Evolutionary conservation across 148 eudicot species (phyloP), one percentile per base, ranked within the genome.

Genomic region (Nepenthes mirabilis): DNA sequence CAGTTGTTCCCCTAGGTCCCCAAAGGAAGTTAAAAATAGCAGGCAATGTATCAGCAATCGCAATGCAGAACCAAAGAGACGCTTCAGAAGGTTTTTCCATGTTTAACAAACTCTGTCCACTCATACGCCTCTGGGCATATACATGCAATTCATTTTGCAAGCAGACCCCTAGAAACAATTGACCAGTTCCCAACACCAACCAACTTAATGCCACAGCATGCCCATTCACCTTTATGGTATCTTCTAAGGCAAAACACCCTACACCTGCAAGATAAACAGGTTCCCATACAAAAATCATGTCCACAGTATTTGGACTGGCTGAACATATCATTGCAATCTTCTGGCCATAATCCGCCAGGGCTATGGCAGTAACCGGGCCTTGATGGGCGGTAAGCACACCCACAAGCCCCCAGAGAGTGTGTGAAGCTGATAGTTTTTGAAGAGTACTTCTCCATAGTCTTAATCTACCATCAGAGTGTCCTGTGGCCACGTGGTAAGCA

Each of bases 401-500:
- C 64, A 89, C 95, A 69, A 94, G 89, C 70, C 80, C 86, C 87
- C 95, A 86, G 45, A 79, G 70, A 10, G 60, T 51, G 68, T 43
- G 52, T 55, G 70, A 75, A 54, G 66, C 73, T 59, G 68, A 69
- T 12, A 63, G 52, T 32, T 80, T 66, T 57, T 79, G 60, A 37
- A 67, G 62, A 35, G 65, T 50, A 72, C 87, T 84, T 75, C 77
- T 82, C 99, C 99, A 94, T 47, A 94, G 75, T 75, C 81, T 89
- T 57, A 87, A 62, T 65, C 67, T 84, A 65, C 99, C 99, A 76
- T 79, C 82, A 49, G 56, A 36, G 58, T 82, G 82, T 57, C 99
- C 97, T 23, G 99, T 86, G 60, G 70, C 81, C 73, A 94, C 65
- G 69, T 94, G 95, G 76, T 79, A 94, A 68, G 85, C 68, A 51